Evolutionary conservation across 1,139 yeast genomes (phyloP).

Genomic region (Yamadazyma mexicana): DNA sequence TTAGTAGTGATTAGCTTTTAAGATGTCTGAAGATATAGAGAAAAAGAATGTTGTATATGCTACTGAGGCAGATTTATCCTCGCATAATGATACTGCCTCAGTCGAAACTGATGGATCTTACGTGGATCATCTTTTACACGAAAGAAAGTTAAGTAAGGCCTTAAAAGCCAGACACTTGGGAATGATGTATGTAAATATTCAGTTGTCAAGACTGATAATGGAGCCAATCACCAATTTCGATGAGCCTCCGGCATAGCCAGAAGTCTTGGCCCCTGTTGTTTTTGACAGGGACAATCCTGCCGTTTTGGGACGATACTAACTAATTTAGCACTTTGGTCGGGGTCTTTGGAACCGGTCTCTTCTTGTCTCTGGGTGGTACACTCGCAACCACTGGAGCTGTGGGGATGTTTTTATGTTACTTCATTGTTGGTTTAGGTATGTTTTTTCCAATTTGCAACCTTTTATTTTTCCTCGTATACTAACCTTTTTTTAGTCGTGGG

Average conservation of each 20-base stretch:
- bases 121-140: constrained; percentile 15
- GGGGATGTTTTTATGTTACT: constrained; percentile 51
- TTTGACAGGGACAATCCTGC: no score
- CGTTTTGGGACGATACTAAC: no score
- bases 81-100: constrained; percentile 3
- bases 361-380: constrained; percentile 71
- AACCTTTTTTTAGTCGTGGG: constrained; percentile 32
- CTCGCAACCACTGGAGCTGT: constrained; percentile 67
- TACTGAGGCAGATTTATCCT: constrained; percentile 11
- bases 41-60: constrained; percentile 10
- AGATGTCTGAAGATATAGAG: constrained; percentile 4
- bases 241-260: no score
- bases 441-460: background rate
- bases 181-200: constrained; percentile 32
- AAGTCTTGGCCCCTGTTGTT: no score
- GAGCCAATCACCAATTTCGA: no score
- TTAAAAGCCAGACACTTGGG: constrained; percentile 40
- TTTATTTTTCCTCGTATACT: background rate
- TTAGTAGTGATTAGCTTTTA: no score
- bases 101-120: constrained; percentile 7
- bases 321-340: constrained; percentile 38
- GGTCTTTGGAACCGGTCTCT: constrained; percentile 47
- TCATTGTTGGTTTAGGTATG: constrained; percentile 33
- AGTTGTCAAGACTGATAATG: no score
- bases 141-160: constrained; percentile 27